Evolutionary conservation across 441 rosid genomes (phyloP).

Genomic region (Erysimum cheiri): DNA sequence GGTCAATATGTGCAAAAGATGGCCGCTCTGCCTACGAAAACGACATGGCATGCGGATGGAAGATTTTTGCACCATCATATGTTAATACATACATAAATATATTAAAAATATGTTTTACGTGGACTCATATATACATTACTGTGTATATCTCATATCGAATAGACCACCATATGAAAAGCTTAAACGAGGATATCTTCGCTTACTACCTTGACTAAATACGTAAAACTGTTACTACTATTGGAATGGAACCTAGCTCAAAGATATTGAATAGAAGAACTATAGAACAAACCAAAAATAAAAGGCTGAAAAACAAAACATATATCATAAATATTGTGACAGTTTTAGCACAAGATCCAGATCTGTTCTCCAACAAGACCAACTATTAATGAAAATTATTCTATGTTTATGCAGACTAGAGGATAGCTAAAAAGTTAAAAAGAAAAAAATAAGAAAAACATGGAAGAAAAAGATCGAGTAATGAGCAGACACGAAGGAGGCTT

Average conservation of each 20-base stretch:
- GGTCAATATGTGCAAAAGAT: conserved; percentile 43
- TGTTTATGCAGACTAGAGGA: neutral
- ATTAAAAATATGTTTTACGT: neutral
- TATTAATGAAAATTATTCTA: neutral
- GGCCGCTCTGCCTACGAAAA: conserved; percentile 47
- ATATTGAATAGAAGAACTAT: neutral
- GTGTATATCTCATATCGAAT: neutral
- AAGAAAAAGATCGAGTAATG: neutral
- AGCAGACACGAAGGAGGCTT: conserved; percentile 32
- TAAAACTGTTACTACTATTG: neutral
- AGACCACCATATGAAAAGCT: neutral
- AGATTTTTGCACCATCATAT: conserved; percentile 44
- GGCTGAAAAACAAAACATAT: neutral
- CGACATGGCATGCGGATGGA: conserved; percentile 48
- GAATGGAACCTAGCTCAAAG: neutral
- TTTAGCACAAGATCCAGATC: conserved; percentile 5
- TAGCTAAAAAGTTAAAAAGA: neutral
- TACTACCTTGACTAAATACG: neutral
- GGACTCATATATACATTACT: neutral
- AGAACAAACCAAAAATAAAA: neutral
- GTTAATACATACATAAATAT: neutral
- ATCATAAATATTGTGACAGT: neutral
- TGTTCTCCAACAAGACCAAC: neutral
- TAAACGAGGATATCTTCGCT: neutral
- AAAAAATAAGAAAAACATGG: neutral